These are phyloP conservation scores for Cardamine occulta DNA, from an alignment of 345 rosid genomes.

Conservation along the genomic window DNA sequence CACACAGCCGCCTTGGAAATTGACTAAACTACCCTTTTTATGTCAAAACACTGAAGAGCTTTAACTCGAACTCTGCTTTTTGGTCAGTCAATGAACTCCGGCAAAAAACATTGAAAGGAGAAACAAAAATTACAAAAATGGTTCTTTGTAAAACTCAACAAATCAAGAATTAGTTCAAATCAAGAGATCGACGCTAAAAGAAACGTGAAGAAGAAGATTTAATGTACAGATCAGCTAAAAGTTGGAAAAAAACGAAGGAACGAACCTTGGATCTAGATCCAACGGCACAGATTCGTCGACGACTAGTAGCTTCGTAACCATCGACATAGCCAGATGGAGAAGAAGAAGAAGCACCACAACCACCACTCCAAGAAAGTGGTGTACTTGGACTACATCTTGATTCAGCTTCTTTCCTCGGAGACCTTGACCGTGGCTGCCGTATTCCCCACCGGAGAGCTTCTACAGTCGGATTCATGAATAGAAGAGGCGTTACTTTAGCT, in stretches of 20 bases:
- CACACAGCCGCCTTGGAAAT: neutral
- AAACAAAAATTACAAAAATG: neutral
- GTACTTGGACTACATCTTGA: conserved; percentile 71
- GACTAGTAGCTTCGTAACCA: conserved; percentile 69
- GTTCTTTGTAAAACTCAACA: neutral
- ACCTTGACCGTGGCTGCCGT: conserved; percentile 59
- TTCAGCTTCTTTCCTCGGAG: conserved; percentile 51
- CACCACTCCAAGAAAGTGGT: conserved; percentile 76
- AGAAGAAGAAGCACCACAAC: conserved; percentile 41
- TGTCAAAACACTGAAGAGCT: neutral
- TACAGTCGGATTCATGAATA: conserved; percentile 37
- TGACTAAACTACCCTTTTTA: conserved; percentile 9
- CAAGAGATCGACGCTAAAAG: neutral
- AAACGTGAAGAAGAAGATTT: neutral
- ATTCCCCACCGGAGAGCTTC: conserved; percentile 63
- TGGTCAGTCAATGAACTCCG: conserved; percentile 6
- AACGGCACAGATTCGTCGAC: conserved; percentile 47
- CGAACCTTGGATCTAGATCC: conserved; percentile 79
- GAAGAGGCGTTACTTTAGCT: conserved; percentile 41
- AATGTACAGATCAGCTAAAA: conserved; percentile 35
- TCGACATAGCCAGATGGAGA: conserved; percentile 70
- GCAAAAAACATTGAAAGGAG: too few species aligned
- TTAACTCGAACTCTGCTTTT: neutral
- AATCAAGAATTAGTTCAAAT: neutral
- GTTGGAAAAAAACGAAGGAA: neutral